phyloP scores from a whole-genome alignment of 2,329 filamentous ascomycete species.

The Arthrinium puccinioides region DNA sequence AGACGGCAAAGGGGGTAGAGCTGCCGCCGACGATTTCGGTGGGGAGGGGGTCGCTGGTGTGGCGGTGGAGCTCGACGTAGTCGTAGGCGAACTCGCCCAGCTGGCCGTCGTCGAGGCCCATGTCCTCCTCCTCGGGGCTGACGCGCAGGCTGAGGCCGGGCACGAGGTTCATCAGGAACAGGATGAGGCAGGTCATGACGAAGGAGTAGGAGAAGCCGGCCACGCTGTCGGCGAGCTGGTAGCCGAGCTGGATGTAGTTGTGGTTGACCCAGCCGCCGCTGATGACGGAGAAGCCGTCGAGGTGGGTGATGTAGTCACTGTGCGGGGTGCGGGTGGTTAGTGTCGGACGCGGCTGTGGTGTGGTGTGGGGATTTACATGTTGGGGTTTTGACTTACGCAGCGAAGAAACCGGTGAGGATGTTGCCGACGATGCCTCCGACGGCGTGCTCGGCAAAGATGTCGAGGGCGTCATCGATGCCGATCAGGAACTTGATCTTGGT shows the following conservation, averaged over 20 bases:
- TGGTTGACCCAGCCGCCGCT: conserved; percentile 64
- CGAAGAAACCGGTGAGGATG: conserved; percentile 70
- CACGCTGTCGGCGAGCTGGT: conserved; percentile 62
- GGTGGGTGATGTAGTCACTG: conserved; percentile 62
- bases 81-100: conserved; percentile 80
- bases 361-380: no score
- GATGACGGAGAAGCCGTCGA: conserved; percentile 57
- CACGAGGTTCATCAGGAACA: conserved; percentile 63
- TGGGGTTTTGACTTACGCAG: conserved; percentile 56
- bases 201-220: conserved; percentile 62
- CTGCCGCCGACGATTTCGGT: conserved; percentile 8
- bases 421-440: conserved; percentile 78
- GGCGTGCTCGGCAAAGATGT: conserved; percentile 86
- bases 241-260: conserved; percentile 63
- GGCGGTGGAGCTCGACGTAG: conserved; percentile 64
- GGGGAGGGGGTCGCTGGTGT: conserved; percentile 42
- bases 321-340: conserved; percentile 8
- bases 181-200: conserved; percentile 59
- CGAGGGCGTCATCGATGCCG: conserved; percentile 78
- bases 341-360: neutral
- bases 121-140: conserved; percentile 58
- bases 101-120: conserved; percentile 66
- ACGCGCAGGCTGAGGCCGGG: conserved; percentile 65
- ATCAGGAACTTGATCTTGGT: conserved; percentile 75
- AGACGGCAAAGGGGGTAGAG: conserved; percentile 6